Conservation (phyloP, 306 rosid species). For the Benincasa hispida region DNA sequence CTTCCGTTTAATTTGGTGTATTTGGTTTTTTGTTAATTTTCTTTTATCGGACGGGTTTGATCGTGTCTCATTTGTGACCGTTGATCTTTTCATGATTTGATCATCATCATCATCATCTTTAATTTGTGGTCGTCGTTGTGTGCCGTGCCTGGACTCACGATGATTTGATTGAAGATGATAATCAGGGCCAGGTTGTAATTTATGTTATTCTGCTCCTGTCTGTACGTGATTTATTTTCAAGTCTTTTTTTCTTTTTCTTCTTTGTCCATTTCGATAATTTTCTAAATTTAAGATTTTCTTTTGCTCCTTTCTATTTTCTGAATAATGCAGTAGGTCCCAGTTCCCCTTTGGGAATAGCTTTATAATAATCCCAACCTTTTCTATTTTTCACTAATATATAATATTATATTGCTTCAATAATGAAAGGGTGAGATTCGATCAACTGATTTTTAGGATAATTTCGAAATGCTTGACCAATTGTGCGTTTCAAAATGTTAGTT, state of each 20-base stretch:
- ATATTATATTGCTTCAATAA: not conserved
- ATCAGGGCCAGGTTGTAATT: constrained; percentile 7
- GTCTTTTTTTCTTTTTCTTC: not conserved
- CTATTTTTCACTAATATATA: not conserved
- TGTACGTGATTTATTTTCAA: not conserved
- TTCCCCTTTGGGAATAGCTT: not conserved
- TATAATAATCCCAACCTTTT: not conserved
- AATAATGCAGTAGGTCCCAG: not conserved
- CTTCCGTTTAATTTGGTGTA: not conserved
- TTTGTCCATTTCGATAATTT: not conserved
- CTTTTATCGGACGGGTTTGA: not conserved
- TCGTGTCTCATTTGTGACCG: constrained; percentile 8
- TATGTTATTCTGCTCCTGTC: not conserved
- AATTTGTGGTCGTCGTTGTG: not conserved
- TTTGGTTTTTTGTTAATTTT: constrained; percentile 2
- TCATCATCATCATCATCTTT: not conserved
- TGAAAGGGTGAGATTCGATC: not conserved
- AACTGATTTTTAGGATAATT: not conserved
- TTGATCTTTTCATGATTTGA: not conserved
- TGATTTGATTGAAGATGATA: constrained; percentile 3
- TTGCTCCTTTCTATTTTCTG: not conserved
- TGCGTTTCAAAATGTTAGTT: too few relatives aligned
- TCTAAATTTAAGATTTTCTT: not conserved
- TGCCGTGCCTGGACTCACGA: not conserved
- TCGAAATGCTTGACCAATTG: not conserved